A percentile compares a stretch with the other conserved stretches of the same genome.
These are phyloP conservation scores for Pseudogymnoascus sp. DNA, from an alignment of 2,329 filamentous ascomycete species.

Conservation along the genomic window DNA sequence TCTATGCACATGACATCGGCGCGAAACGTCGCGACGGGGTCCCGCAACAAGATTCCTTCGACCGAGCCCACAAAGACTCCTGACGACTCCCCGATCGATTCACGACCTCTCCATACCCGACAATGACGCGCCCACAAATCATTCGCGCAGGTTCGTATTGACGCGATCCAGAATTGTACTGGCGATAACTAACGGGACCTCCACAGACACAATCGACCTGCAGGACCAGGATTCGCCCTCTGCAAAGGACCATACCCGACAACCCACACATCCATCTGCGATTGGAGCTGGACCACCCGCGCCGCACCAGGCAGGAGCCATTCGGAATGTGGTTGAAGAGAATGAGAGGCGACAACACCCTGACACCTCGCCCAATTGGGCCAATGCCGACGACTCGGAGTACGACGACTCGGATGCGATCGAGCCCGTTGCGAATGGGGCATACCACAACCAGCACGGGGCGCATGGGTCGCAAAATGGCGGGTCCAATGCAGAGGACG, in stretches of 20 bases:
- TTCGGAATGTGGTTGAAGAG: conserved; percentile 72
- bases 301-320: conserved; percentile 76
- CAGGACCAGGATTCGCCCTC: conserved; percentile 78
- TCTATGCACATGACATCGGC: conserved; percentile 1
- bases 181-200: conserved; percentile 22
- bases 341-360: conserved; percentile 49
- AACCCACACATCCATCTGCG: conserved; percentile 41
- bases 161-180: neutral
- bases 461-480: conserved; percentile 50
- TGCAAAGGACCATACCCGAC: conserved; percentile 68
- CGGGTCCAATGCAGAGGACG: conserved; percentile 46
- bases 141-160: conserved; percentile 43
- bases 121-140: conserved; percentile 47
- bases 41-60: conserved; percentile 1
- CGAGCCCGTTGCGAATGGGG: conserved; percentile 50
- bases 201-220: conserved; percentile 83
- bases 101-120: conserved; percentile 10
- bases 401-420: conserved; percentile 39
- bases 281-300: conserved; percentile 42
- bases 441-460: conserved; percentile 39
- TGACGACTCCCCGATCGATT: neutral
- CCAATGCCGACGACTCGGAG: conserved; percentile 27
- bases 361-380: conserved; percentile 48
- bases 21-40: neutral
- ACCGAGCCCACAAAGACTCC: neutral